Evolutionary conservation across 2,329 filamentous ascomycete genomes (phyloP).

Genomic region (Botrytis tulipae): DNA sequence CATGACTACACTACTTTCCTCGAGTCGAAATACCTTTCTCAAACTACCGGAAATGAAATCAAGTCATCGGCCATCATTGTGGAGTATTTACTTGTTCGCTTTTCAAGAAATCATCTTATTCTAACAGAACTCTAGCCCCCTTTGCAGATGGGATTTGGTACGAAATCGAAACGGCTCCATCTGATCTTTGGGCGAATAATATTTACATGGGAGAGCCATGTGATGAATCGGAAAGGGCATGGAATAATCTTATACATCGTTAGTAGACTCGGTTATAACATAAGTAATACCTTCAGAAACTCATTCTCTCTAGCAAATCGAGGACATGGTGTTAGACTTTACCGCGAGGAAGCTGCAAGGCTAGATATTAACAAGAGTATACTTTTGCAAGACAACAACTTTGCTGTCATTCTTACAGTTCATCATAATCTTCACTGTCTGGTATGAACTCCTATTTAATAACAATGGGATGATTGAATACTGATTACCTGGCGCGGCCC

Average conservation of each 20-base stretch:
- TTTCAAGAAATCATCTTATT: not conserved
- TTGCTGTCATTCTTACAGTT: conserved; percentile 16
- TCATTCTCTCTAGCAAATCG: conserved; percentile 3
- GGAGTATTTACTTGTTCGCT: not conserved
- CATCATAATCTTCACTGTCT: conserved; percentile 19
- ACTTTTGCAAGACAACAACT: conserved; percentile 8
- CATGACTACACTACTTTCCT: conserved; percentile 7
- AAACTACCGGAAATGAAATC: not conserved
- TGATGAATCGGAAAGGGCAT: conserved; percentile 15
- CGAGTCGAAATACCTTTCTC: not conserved
- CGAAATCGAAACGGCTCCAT: not conserved
- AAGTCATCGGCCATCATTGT: conserved; percentile 10
- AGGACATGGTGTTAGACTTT: conserved; percentile 10
- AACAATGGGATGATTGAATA: not conserved
- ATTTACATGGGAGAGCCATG: conserved; percentile 17
- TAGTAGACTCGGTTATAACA: not conserved
- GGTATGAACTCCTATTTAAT: not conserved
- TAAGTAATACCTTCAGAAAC: not conserved
- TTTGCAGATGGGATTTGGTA: conserved; percentile 6
- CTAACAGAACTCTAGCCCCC: conserved; percentile 2
- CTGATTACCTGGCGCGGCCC: not conserved
- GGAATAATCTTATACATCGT: conserved; percentile 20
- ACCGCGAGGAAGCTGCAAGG: conserved; percentile 11
- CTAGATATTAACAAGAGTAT: conserved; percentile 18
- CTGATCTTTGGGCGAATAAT: conserved; percentile 5